Base-by-base conservation (phyloP, 2,329 filamentous ascomycete genomes). In the Beauveria bassiana region DNA sequence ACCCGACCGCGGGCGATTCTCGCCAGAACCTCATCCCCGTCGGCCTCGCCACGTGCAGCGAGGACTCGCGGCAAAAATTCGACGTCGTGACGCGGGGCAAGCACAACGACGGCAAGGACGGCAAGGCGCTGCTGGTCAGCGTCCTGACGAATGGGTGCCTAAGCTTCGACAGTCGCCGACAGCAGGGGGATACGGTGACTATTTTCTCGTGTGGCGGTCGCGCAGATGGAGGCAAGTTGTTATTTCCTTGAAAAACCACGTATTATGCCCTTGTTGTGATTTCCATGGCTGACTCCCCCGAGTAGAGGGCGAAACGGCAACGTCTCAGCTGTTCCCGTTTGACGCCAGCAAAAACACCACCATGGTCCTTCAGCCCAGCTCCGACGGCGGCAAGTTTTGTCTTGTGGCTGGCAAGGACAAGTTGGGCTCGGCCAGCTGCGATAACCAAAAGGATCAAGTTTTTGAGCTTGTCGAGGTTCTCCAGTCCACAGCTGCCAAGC, bases 151-250 rank as follows among this genome's bases (percentile, higher is more conserved):
- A 81, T 57, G 80, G 80, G n/a, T 83, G 80, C 62, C 71, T 83
- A 51, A 81, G 75, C 69, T 78, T 81, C 51, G 80, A 83, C 62
- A 69, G 68, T 18, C 72, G 80, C 22, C 72, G 79, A 20, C 67
- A 70, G 5, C 68, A 70, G 3, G 75, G 74, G 1, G 79, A 82
- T 59, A 79, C 75, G 1, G 79, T 82, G 28, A 79, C 70, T 5
- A 60, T 83, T 20, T 83, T 83, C 64, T 80, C 79, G 1, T 83
- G 80, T 63, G 80, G 80, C 28, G 80, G 80, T 10, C 74, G 79
- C 42, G 80, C 79, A 18, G 79, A 75, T 47, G 80, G 80, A 52
- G 68, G 77, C 75, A 68, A 72, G 72, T 70, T 53, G n/a, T 1
- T 26, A 26, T 16, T 14, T 40, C 16, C 40, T 5, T 5, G 7